Conservation (phyloP, 129 eudicot genomes). For the Tagetes patula region DNA sequence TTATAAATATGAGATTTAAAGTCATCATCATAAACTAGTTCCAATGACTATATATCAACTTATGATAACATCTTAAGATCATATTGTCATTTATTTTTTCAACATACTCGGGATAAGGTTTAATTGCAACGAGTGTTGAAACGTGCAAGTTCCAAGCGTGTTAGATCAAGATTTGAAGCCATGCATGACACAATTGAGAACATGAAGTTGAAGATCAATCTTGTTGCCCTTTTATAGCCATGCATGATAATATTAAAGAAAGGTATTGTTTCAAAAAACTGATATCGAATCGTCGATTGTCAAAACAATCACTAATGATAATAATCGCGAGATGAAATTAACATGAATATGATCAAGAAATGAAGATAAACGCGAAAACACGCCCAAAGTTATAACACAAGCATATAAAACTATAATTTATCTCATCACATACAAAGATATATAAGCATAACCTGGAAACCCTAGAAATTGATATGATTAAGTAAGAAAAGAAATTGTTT, state of each 20-base stretch:
- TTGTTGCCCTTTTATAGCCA: conserved; percentile 1
- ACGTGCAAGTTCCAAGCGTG: too few relatives aligned
- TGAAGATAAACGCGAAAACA: not conserved
- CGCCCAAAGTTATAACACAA: not conserved
- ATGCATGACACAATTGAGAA: conserved; percentile 19
- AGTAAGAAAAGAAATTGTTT: not conserved
- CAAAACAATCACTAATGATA: not conserved
- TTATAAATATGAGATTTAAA: not conserved
- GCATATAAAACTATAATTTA: conserved; percentile 4
- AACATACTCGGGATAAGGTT: not conserved
- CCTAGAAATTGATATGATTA: conserved; percentile 11
- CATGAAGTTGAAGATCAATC: not conserved
- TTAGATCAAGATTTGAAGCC: conserved; percentile 8
- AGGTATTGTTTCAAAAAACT: too few relatives aligned
- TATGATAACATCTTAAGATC: not conserved
- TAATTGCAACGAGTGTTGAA: not conserved
- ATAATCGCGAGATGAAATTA: not conserved
- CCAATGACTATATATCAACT: not conserved
- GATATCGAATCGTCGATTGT: too few relatives aligned
- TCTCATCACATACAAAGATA: conserved; percentile 8
- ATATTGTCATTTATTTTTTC: not conserved
- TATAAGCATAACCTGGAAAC: conserved; percentile 3
- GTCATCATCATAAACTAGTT: not conserved
- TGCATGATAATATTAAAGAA: not conserved
- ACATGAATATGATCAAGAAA: conserved; percentile 11